A percentile compares a stretch with the other conserved stretches of the same genome.
Conservation (phyloP, 495 filamentous ascomycete genomes). For the Xylaria scruposa region DNA sequence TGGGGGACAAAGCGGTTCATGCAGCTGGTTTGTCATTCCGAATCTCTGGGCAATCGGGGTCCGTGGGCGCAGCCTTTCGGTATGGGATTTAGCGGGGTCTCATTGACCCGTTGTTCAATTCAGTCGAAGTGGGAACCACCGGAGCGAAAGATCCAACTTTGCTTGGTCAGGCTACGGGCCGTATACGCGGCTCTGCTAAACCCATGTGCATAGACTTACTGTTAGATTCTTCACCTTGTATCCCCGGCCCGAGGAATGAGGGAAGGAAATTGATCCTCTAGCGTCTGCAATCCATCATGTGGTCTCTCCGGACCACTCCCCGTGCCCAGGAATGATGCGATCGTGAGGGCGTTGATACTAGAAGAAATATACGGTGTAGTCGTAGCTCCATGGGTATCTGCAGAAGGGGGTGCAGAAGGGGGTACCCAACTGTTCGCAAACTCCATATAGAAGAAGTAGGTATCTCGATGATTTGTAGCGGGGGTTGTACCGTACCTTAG, state of each 20-base stretch:
- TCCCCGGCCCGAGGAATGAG: slow-evolving; percentile 6
- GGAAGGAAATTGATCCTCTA: slow-evolving; percentile 13
- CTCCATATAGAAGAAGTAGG: neutral
- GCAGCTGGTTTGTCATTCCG: slow-evolving; percentile 8
- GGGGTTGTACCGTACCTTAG: neutral
- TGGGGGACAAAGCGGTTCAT: slow-evolving; percentile 21
- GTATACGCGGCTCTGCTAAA: slow-evolving; percentile 1
- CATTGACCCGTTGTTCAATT: neutral
- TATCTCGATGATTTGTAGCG: neutral
- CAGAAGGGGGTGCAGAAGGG: neutral
- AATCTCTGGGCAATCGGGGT: neutral
- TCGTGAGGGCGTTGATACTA: neutral
- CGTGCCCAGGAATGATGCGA: neutral
- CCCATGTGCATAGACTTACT: neutral
- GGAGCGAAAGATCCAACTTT: neutral
- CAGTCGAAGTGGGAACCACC: neutral
- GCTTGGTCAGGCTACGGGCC: neutral
- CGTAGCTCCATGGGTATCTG: neutral
- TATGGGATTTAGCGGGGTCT: slow-evolving; percentile 1
- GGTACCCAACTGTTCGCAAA: neutral
- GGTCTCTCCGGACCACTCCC: slow-evolving; percentile 12
- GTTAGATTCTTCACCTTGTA: neutral
- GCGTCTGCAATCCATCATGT: slow-evolving; percentile 2
- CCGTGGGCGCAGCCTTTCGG: slow-evolving; percentile 20
- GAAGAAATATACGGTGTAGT: slow-evolving; percentile 8